phyloP scores from a whole-genome alignment of 2,329 filamentous ascomycete genomes.

The Arthrinium puccinioides region DNA sequence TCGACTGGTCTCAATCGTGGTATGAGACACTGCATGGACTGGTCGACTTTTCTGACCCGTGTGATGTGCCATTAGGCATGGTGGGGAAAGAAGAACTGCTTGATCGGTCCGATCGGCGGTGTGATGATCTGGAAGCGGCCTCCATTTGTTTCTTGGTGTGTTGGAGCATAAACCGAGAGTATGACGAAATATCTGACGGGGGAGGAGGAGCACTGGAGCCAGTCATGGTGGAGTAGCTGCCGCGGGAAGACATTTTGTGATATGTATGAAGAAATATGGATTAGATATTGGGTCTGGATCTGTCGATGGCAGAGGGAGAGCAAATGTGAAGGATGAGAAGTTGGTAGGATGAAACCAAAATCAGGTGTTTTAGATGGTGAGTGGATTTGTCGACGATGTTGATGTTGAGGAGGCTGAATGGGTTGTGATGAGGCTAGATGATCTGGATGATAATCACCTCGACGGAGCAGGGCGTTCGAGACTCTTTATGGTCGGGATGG shows the following conservation, averaged over 20 bases:
- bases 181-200: conserved; percentile 29
- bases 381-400: neutral
- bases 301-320: neutral
- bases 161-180: conserved; percentile 54
- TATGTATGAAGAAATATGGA: neutral
- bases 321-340: neutral
- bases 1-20: too few species aligned
- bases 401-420: neutral
- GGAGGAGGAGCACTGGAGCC: conserved; percentile 19
- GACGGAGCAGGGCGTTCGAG: neutral
- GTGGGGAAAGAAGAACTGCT: conserved; percentile 8
- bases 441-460: neutral
- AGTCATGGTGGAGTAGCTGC: conserved; percentile 13
- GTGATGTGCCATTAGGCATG: conserved; percentile 19
- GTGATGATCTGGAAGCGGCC: conserved; percentile 38
- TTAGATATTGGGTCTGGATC: too few species aligned
- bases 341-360: neutral
- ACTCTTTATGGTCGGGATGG: conserved; percentile 2
- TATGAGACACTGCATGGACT: conserved; percentile 14
- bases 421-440: neutral
- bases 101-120: conserved; percentile 18
- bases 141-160: conserved; percentile 63
- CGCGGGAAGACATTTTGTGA: conserved; percentile 18
- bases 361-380: neutral
- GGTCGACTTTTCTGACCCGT: conserved; percentile 8